Evolutionary conservation across 2,329 filamentous ascomycete genomes (phyloP), one percentile per base, ranked within the genome.

Genomic region (Pseudonectria foliicola): DNA sequence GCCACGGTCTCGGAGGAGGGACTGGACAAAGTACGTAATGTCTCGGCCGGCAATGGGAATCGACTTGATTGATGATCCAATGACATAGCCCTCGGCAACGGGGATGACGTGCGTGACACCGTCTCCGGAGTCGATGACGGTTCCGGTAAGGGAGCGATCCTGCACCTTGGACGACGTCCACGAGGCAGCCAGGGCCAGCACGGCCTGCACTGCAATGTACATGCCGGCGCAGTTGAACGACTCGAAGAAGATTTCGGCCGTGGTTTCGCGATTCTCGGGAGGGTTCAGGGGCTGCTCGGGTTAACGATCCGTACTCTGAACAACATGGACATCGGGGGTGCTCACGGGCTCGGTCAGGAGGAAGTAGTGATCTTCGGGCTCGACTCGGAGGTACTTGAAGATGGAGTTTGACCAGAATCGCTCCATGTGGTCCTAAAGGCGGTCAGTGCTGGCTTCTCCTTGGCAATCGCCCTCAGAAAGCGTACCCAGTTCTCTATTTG

Each of bases 401-500:
- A 98, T 98, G 45, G 92, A 98, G 70, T 96, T 96, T 49, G 93
- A 96, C 92, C 92, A 98, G 70, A 96, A 98, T 45, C 92, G 82
- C 65, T 98, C 92, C 92, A 98, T 98, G 56, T 95, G 86, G 66
- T 98, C 92, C 85, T 92, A 49, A 6, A 40, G 35, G 43, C 29
- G 42, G 53, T 64, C 45, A 63, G 57, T 40, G 25, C 5, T n/a
- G 40, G 33, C 24, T 16, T n/a, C 23, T 13, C 12, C 18, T 5
- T 5, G 13, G 35, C 30, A 15, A 26, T 25, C 10, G 18, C 25
- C 16, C 13, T n/a, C 30, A 35, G 13, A 14, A 25, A 27, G 44
- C 76, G 38, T 70, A 92, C 85, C 92, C 92, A 98, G 61, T 98
- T 96, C 69, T 98, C 92, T 63, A 98, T 86, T 70, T 98, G 92